Evolutionary conservation across 176 grass and related monocot genomes (phyloP), one percentile per base, ranked within the genome.

Genomic region (Musa itinerans): DNA sequence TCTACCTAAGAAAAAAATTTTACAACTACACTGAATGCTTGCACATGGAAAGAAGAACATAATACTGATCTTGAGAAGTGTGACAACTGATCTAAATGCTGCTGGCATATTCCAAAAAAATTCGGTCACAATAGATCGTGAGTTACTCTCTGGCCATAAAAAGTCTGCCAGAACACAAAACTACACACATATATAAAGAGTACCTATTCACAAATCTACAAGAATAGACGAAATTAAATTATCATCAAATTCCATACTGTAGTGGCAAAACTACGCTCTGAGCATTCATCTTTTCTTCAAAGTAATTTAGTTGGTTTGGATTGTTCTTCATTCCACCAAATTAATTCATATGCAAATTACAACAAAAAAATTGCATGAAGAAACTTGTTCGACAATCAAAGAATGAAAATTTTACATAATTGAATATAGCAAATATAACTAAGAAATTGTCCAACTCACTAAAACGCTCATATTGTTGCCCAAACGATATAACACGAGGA

Each of bases 381-480:
- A 27, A 27, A 27, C 26, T 2, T 27, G 26, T 27, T 27, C 26
- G 4, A 43, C 34, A 43, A 43, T 43, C 34, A 6, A 43, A 43
- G 4, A 43, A 15, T 25, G 5, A 10, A 65, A 24, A 25, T 22
- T 43, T 4, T 8, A 29, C 13, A 68, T 68, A 68, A 68, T 68
- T 68, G 11, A 70, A 70, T n/a, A 70, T 74, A 20, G 20, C 16
- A 48, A 26, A 27, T 51, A 12, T 13, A 11, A 63, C 19, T 17
- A 51, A 59, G 13, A 49, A 72, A 72, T 25, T 43, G 23, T 12
- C 8, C 16, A 26, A 89, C 95, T 98, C 82, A 98, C 90, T 91
- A 78, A 98, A 93, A 11, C 95, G 88, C 53, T 98, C 82, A 87
- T 98, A 93, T 85, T 98, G 95, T 77, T 93, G 88, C 82, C 93